Evolutionary conservation across 345 rosid species (phyloP).

Genomic region (Brassica juncea): DNA sequence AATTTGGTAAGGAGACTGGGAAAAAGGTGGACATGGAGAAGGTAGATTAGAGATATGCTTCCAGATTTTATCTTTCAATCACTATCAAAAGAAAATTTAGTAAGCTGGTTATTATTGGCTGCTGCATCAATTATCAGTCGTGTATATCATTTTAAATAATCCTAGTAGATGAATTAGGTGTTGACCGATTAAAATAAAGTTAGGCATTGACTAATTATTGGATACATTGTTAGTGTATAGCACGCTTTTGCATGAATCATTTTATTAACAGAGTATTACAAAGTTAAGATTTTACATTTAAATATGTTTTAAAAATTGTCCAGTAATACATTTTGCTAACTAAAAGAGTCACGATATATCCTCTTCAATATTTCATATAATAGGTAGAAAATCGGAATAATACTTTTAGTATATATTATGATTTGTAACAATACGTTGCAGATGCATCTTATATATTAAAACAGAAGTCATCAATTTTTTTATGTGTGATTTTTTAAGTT

Average conservation of each 20-base stretch:
- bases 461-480: too few relatives aligned
- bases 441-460: too few relatives aligned
- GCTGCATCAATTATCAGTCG: background rate
- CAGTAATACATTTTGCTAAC: background rate
- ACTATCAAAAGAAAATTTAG: background rate
- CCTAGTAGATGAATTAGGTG: constrained; percentile 25
- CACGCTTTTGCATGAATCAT: constrained; percentile 16
- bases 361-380: background rate
- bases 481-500: too few relatives aligned
- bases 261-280: background rate
- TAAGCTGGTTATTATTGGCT: background rate
- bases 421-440: background rate
- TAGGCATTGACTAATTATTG: constrained; percentile 20
- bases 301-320: background rate
- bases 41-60: background rate
- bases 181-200: background rate
- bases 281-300: background rate
- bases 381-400: background rate
- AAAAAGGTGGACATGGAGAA: background rate
- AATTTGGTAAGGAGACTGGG: background rate
- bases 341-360: background rate
- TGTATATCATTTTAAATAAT: background rate
- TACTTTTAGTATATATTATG: background rate
- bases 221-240: background rate
- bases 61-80: background rate